Evolutionary conservation across 2,329 filamentous ascomycete genomes (phyloP).

Genomic region (Penicillium sp.): DNA sequence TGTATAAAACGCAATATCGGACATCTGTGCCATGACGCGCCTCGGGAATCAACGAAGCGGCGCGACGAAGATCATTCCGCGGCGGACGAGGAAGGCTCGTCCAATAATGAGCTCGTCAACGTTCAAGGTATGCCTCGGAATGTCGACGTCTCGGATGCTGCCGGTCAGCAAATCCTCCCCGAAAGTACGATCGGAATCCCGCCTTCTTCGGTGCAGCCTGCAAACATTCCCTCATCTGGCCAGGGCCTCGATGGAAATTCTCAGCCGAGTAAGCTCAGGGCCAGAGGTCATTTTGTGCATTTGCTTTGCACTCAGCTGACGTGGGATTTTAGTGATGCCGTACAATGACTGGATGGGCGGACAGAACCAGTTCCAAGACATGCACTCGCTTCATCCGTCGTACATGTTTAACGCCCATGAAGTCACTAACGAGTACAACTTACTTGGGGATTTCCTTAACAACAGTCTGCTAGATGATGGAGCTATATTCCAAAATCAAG

Average conservation of each 20-base stretch:
- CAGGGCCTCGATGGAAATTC: conserved; percentile 60
- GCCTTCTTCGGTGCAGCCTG: conserved; percentile 61
- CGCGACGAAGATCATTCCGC: conserved; percentile 53
- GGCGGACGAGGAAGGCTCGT: conserved; percentile 55
- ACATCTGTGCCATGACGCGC: conserved; percentile 96
- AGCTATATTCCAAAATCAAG: conserved; percentile 61
- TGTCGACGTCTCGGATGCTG: conserved; percentile 56
- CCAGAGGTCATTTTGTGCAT: background rate
- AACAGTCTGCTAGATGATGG: conserved; percentile 84
- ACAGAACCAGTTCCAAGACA: conserved; percentile 84
- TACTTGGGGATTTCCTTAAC: conserved; percentile 93
- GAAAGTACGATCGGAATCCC: conserved; percentile 44
- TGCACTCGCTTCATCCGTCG: conserved; percentile 87
- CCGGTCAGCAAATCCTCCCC: conserved; percentile 40
- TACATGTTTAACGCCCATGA: conserved; percentile 95
- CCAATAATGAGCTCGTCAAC: conserved; percentile 42
- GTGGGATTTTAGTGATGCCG: conserved; percentile 57
- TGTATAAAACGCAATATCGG: conserved; percentile 99
- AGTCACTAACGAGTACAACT: conserved; percentile 92
- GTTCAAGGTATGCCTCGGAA: conserved; percentile 47
- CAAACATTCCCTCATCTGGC: conserved; percentile 61
- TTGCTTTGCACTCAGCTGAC: conserved; percentile 24
- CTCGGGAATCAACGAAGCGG: conserved; percentile 80
- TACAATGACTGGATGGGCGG: conserved; percentile 78
- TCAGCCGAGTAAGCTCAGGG: conserved; percentile 64